Base-by-base conservation (phyloP, 768 basidiomycete genomes). In the Russula ochroleuca region DNA sequence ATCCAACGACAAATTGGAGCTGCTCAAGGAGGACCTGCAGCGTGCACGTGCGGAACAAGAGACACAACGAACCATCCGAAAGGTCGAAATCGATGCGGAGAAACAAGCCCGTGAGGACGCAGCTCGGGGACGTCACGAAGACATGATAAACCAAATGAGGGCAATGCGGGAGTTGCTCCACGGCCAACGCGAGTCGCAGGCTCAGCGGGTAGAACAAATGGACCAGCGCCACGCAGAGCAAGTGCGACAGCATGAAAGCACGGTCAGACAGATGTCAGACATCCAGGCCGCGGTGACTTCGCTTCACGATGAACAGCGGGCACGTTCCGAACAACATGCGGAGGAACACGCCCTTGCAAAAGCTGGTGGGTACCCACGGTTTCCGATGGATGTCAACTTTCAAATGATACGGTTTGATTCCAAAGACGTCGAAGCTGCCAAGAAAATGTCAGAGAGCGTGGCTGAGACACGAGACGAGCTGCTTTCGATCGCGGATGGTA, bases 61-160 rank as follows among this genome's bases (percentile, higher is more conserved):
- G 13, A 41, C 28, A 19, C 57, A 64, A 31, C 62, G 53, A 28
- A 14, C 57, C 25, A 50, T 61, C n/a, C 40, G 45, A 5, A 43
- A 28, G 28, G 25, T 28, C 6, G 66, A 57, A 23, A 21, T 40
- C 23, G 48, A 63, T 15, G 59, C 45, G 4, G 45, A 47, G 7
- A 57, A 57, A 17, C 57, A 62, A 50, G 40, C 37, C 17, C 48
- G 45, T 17, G 61, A 56, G 8, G 51, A 50, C 37, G 43, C 54
- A 13, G 49, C 56, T 17, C 62, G 40, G n/a, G 56, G 55, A 23
- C 55, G 59, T 17, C 66, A 62, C 33, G 66, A 62, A 41, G 57
- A 54, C 13, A 56, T 56, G 40, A 64, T 64, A 56, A 55, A n/a
- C 41, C 68, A 68, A 49, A 38, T 68, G 48, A 50, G 47, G 7